phyloP scores from a whole-genome alignment of 2,329 filamentous ascomycete genomes.

The Colletotrichum trifolii region DNA sequence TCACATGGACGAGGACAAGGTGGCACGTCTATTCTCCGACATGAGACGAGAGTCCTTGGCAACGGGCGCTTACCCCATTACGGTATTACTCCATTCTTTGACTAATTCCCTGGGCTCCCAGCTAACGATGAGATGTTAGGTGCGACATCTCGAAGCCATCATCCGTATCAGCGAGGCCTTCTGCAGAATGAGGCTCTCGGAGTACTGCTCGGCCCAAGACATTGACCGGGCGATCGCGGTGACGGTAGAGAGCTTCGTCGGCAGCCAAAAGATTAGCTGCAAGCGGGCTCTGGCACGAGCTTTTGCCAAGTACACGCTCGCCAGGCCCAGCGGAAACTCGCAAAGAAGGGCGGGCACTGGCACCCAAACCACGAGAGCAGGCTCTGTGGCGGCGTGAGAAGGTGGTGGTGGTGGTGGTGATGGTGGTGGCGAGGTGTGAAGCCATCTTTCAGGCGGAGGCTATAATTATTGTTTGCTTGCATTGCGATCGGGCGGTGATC shows the following conservation, averaged over 20 bases:
- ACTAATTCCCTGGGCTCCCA: not conserved
- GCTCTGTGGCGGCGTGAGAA: constrained; percentile 27
- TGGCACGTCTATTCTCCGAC: constrained; percentile 92
- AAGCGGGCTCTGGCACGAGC: constrained; percentile 95
- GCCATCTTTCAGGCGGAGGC: not conserved
- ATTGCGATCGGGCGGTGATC: constrained; percentile 7
- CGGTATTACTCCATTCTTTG: constrained; percentile 67
- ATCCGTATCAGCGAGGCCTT: constrained; percentile 95
- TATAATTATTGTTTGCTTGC: constrained; percentile 9
- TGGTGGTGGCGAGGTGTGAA: too few relatives aligned
- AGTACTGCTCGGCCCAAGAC: constrained; percentile 90
- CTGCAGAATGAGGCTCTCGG: constrained; percentile 97
- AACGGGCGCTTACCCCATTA: constrained; percentile 97
- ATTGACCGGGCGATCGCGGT: constrained; percentile 98
- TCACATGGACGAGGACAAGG: constrained; percentile 97
- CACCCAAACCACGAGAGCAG: constrained; percentile 36
- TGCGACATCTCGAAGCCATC: constrained; percentile 97
- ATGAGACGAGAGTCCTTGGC: constrained; percentile 94
- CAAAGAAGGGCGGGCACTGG: constrained; percentile 40
- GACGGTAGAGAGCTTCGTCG: constrained; percentile 95
- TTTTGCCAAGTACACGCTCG: constrained; percentile 91
- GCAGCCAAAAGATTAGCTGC: constrained; percentile 95
- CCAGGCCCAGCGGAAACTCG: constrained; percentile 51
- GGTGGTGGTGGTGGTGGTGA: not conserved
- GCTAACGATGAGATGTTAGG: constrained; percentile 60